phyloP scores from a whole-genome alignment of 2,329 filamentous ascomycete species.

The Beauveria rudraprayagi region DNA sequence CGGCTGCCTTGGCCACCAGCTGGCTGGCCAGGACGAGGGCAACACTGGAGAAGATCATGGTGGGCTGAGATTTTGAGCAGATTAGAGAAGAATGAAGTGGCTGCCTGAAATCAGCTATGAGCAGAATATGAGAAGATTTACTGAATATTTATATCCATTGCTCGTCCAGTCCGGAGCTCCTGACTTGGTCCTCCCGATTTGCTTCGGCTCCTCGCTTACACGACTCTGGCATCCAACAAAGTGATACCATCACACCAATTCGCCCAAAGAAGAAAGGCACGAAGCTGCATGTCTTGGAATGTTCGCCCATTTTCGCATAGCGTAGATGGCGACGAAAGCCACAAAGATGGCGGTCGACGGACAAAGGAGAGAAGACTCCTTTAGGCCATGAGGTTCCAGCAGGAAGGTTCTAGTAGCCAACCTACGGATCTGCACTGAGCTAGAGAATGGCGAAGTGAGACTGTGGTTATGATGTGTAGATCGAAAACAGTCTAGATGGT shows the following conservation, averaged over 20 bases:
- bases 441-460: slow-evolving; percentile 3
- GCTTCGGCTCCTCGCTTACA: background rate
- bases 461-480: background rate
- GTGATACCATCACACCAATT: background rate
- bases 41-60: slow-evolving; percentile 8
- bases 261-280: background rate
- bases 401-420: background rate
- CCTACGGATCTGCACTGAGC: background rate
- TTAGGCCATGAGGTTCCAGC: background rate
- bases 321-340: slow-evolving; percentile 8
- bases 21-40: slow-evolving; percentile 1
- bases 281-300: slow-evolving; percentile 6
- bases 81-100: background rate
- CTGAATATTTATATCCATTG: background rate
- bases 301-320: background rate
- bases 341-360: background rate
- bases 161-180: background rate
- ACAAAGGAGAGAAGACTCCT: background rate
- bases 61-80: background rate
- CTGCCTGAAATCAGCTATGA: background rate
- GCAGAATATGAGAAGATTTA: slow-evolving; percentile 8
- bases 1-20: slow-evolving; percentile 5
- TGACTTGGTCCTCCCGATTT: background rate
- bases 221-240: background rate
- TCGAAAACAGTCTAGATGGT: background rate